A percentile compares a stretch with the other conserved stretches of the same genome.
Evolutionary conservation across 2,329 filamentous ascomycete genomes (phyloP).

Genomic region (Trichoderma afroharzianum): DNA sequence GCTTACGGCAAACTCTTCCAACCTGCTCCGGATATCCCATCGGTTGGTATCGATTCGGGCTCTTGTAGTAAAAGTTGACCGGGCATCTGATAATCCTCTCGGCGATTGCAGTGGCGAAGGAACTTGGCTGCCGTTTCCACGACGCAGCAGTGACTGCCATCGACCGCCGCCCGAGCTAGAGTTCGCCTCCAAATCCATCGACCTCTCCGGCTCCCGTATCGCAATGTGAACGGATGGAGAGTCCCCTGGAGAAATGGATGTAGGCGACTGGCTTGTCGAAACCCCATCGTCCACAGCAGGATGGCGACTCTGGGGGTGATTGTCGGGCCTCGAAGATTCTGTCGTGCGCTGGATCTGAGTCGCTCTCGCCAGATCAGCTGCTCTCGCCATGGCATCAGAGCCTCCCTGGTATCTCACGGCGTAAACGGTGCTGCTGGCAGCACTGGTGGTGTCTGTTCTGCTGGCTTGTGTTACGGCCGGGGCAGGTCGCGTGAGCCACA

Average conservation of each 20-base stretch:
- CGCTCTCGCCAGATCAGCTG: constrained; percentile 36
- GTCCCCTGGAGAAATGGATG: constrained; percentile 18
- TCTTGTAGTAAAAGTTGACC: background rate
- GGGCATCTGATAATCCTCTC: background rate
- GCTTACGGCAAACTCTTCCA: constrained; percentile 59
- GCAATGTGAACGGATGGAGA: constrained; percentile 24
- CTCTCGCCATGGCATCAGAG: constrained; percentile 48
- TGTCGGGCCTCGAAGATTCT: constrained; percentile 35
- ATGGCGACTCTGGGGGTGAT: constrained; percentile 26
- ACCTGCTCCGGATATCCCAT: constrained; percentile 55
- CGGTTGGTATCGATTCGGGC: constrained; percentile 25
- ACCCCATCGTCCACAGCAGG: constrained; percentile 26
- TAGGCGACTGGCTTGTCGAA: constrained; percentile 22
- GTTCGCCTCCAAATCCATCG: constrained; percentile 30
- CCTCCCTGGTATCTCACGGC: constrained; percentile 58
- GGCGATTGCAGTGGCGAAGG: background rate
- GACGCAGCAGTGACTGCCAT: constrained; percentile 27
- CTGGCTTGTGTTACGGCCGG: constrained; percentile 56
- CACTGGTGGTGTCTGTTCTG: constrained; percentile 60
- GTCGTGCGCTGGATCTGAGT: constrained; percentile 27
- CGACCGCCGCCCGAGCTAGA: constrained; percentile 25
- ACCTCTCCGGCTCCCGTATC: constrained; percentile 15
- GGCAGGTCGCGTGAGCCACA: constrained; percentile 55
- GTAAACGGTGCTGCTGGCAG: constrained; percentile 62
- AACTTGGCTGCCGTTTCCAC: background rate